Evolutionary conservation across 345 rosid species (phyloP).

Genomic region (Boechera retrofracta): DNA sequence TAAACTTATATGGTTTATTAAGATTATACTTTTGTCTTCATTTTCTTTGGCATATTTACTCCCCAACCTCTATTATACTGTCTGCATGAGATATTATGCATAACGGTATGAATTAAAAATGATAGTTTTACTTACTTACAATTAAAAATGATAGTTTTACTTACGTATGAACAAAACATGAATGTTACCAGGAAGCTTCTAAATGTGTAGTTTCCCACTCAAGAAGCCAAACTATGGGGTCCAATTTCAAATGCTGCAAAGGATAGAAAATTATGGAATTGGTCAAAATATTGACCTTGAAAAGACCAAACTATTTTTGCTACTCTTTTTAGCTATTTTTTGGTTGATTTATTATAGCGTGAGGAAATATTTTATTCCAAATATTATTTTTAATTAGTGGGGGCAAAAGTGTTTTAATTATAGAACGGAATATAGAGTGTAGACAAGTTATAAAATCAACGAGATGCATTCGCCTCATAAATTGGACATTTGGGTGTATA

Average conservation of each 20-base stretch:
- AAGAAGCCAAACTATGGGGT: background rate
- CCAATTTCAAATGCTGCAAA: slow-evolving; percentile 8
- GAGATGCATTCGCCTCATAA: too few relatives aligned
- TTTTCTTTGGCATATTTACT: too few relatives aligned
- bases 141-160: too few relatives aligned
- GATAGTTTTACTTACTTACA: too few relatives aligned
- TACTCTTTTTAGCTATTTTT: background rate
- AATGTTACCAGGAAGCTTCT: slow-evolving; percentile 3
- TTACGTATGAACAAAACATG: background rate
- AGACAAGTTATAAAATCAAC: background rate
- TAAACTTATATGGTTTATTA: too few relatives aligned
- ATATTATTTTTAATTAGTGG: background rate
- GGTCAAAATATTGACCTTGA: background rate
- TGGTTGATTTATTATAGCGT: too few relatives aligned
- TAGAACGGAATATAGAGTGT: background rate
- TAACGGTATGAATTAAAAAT: too few relatives aligned
- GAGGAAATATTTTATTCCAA: background rate
- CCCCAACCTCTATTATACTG: too few relatives aligned
- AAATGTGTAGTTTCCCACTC: background rate
- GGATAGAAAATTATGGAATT: background rate
- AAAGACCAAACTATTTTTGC: slow-evolving; percentile 11
- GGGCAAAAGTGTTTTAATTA: background rate
- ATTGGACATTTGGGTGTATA: too few relatives aligned
- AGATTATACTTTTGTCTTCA: too few relatives aligned
- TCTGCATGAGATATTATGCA: too few relatives aligned